Percentiles rank a stretch among this genome's conserved stretches.
phyloP scores from a whole-genome alignment of 2,329 filamentous ascomycete species.

The Raffaelea ambrosiae region DNA sequence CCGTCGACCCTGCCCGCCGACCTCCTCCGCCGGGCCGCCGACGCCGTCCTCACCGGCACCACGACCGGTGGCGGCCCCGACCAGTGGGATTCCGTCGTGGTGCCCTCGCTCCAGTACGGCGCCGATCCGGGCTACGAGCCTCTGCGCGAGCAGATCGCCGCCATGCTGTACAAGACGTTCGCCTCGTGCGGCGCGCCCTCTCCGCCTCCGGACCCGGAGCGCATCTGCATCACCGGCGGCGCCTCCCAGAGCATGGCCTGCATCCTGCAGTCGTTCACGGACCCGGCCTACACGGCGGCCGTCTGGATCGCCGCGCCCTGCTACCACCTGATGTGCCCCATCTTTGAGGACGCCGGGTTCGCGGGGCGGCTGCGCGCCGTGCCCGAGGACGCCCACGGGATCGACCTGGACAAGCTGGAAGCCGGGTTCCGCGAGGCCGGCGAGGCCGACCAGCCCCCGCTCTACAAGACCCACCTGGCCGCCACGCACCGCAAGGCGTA shows the following conservation, averaged over 20 bases:
- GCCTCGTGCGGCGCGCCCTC: slow-evolving; percentile 6
- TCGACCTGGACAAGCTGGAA: slow-evolving; percentile 58
- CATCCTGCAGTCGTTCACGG: slow-evolving; percentile 70
- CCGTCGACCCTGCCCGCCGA: slow-evolving; percentile 54
- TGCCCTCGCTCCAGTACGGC: slow-evolving; percentile 67
- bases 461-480: slow-evolving; percentile 23
- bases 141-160: slow-evolving; percentile 59
- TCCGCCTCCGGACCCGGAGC: slow-evolving; percentile 39
- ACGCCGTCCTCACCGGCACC: slow-evolving; percentile 48
- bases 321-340: slow-evolving; percentile 77
- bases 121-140: slow-evolving; percentile 66
- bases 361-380: slow-evolving; percentile 56
- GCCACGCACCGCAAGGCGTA: slow-evolving; percentile 64
- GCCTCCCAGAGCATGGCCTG: slow-evolving; percentile 76
- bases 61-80: slow-evolving; percentile 30
- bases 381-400: slow-evolving; percentile 68
- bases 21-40: slow-evolving; percentile 52
- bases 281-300: slow-evolving; percentile 63
- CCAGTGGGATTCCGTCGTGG: slow-evolving; percentile 31
- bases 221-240: slow-evolving; percentile 76
- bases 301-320: slow-evolving; percentile 77
- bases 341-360: slow-evolving; percentile 77
- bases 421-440: slow-evolving; percentile 21
- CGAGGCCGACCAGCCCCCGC: background rate
- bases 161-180: slow-evolving; percentile 63